These are phyloP conservation scores for Dictyostelium capitatum DNA, from an alignment of 78 protist genomes.

Conservation along the genomic window DNA sequence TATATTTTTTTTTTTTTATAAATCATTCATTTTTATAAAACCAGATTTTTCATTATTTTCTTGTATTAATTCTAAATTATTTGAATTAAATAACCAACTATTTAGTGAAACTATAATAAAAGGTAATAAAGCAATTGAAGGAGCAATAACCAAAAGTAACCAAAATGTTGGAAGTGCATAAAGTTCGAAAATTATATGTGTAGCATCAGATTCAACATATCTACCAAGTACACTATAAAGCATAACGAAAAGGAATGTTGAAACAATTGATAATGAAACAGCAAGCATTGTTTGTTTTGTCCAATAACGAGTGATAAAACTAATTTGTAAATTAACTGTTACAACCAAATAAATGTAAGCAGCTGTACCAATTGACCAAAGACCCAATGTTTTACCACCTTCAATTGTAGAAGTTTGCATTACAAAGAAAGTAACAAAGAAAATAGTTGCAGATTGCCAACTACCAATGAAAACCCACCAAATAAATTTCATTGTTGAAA, in stretches of 20 bases:
- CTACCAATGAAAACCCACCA: conserved; percentile 78
- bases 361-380: conserved; percentile 80
- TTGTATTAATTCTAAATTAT: neutral
- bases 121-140: conserved; percentile 45
- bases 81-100: conserved; percentile 47
- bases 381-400: conserved; percentile 71
- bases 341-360: conserved; percentile 63
- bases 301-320: conserved; percentile 66
- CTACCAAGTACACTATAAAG: conserved; percentile 32
- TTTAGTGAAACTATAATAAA: conserved; percentile 29
- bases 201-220: conserved; percentile 43
- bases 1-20: no score
- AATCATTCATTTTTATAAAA: conserved; percentile 6
- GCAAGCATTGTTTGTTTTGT: neutral
- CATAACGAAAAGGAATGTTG: conserved; percentile 47
- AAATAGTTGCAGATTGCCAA: conserved; percentile 68
- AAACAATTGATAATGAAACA: neutral
- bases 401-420: conserved; percentile 24
- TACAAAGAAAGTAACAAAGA: conserved; percentile 68
- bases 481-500: conserved; percentile 45
- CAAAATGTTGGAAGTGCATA: conserved; percentile 48
- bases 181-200: conserved; percentile 47
- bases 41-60: neutral
- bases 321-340: conserved; percentile 57
- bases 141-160: conserved; percentile 48